A percentile compares a stretch with the other conserved stretches of the same genome.
These are phyloP conservation scores for Lolium multiflorum DNA, from an alignment of 176 grass and related monocot species.

Conservation along the genomic window DNA sequence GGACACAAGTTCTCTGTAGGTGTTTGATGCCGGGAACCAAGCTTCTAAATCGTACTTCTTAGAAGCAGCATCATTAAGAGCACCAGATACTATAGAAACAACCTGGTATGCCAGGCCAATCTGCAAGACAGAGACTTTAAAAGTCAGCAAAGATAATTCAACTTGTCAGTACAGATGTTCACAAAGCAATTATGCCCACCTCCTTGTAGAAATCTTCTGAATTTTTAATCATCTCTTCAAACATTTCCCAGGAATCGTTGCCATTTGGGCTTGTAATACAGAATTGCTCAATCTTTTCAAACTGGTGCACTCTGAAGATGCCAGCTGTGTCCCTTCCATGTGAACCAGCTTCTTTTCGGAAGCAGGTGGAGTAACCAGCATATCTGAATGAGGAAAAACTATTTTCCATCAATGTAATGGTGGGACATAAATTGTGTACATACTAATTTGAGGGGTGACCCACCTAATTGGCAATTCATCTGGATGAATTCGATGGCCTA, in stretches of 20 bases:
- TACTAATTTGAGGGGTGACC: neutral
- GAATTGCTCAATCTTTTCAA: conserved; percentile 94
- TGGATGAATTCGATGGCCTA: no score
- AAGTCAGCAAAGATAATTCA: conserved; percentile 16
- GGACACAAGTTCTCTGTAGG: no score
- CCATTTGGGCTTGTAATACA: conserved; percentile 80
- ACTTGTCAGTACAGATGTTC: no score
- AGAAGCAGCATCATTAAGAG: no score
- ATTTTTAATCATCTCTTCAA: conserved; percentile 87
- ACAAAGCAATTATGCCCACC: conserved; percentile 36
- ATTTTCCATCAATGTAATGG: conserved; percentile 11
- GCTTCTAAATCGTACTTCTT: no score
- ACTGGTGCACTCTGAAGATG: conserved; percentile 93
- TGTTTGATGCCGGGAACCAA: no score
- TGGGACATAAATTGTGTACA: neutral
- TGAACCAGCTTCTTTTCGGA: conserved; percentile 91
- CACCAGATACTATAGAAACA: no score
- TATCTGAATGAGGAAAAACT: conserved; percentile 50
- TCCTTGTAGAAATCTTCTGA: conserved; percentile 86
- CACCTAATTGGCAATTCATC: no score
- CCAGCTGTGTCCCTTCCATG: conserved; percentile 86
- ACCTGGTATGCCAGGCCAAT: no score
- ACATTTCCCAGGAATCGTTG: conserved; percentile 82
- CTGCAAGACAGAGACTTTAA: conserved; percentile 21
- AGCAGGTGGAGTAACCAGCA: conserved; percentile 95